Evolutionary conservation across 352 stramenopile species (phyloP).

Genomic region (Phytophthora tubulina): DNA sequence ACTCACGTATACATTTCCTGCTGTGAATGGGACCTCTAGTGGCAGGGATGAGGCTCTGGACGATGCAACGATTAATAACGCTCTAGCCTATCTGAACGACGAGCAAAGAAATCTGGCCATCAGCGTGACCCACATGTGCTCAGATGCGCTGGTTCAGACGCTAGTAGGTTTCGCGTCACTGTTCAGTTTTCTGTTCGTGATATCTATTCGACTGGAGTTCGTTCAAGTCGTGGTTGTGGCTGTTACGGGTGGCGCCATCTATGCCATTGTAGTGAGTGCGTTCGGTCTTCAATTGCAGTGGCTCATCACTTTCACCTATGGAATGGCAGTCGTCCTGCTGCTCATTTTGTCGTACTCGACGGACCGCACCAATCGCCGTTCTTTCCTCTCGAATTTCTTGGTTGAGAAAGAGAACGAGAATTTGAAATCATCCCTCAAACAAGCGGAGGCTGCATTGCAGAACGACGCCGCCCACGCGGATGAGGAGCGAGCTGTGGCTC

Average conservation of each 20-base stretch:
- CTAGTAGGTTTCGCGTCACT: slow-evolving; percentile 74
- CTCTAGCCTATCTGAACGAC: slow-evolving; percentile 45
- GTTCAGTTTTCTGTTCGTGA: slow-evolving; percentile 87
- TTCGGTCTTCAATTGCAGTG: slow-evolving; percentile 74
- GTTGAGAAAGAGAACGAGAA: slow-evolving; percentile 90
- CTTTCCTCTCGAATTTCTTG: slow-evolving; percentile 84
- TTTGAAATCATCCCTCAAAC: slow-evolving; percentile 78
- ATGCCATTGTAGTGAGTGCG: slow-evolving; percentile 62
- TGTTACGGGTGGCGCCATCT: slow-evolving; percentile 61
- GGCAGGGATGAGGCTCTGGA: slow-evolving; percentile 8
- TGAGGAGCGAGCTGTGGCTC: slow-evolving; percentile 76
- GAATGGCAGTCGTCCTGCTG: slow-evolving; percentile 74
- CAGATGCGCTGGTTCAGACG: slow-evolving; percentile 68
- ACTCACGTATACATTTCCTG: slow-evolving; percentile 35
- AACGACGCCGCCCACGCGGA: slow-evolving; percentile 81
- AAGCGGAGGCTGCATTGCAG: slow-evolving; percentile 84
- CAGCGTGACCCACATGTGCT: slow-evolving; percentile 59
- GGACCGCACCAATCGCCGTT: slow-evolving; percentile 81
- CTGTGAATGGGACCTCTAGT: slow-evolving; percentile 41
- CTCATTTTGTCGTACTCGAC: slow-evolving; percentile 84
- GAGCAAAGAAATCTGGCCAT: slow-evolving; percentile 50
- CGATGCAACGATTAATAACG: slow-evolving; percentile 35
- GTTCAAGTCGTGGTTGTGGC: slow-evolving; percentile 86
- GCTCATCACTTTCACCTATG: slow-evolving; percentile 70
- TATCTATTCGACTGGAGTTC: slow-evolving; percentile 90